Conservation (phyloP, 139 green algal genomes). For the Chlorella ohadii region DNA sequence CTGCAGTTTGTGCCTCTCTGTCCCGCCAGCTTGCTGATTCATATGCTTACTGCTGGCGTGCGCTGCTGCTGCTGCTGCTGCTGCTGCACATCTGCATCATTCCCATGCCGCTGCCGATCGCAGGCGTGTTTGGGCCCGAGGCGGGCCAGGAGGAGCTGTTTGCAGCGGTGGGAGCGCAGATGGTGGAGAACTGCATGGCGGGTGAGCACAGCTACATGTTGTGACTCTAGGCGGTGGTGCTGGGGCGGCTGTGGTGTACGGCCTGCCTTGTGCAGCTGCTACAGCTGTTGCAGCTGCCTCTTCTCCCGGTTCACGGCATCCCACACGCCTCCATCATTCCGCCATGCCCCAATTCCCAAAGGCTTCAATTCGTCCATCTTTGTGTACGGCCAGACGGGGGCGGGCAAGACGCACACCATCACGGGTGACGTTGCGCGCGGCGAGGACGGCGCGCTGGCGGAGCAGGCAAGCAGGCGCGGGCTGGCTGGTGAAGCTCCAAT, state of each 20-base stretch:
- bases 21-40: no score
- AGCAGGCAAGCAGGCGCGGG: neutral
- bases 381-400: constrained; percentile 75
- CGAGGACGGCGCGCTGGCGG: constrained; percentile 31
- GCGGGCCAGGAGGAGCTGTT: constrained; percentile 71
- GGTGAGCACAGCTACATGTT: constrained; percentile 1
- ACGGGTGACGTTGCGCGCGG: constrained; percentile 46
- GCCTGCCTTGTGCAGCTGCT: no score
- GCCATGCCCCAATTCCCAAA: neutral
- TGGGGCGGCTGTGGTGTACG: no score
- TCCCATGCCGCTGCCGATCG: no score
- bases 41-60: no score
- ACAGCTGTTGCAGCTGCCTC: neutral
- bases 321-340: no score
- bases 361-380: constrained; percentile 87
- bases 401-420: constrained; percentile 85
- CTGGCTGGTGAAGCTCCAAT: neutral
- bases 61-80: no score
- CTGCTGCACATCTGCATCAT: no score
- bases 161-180: constrained; percentile 64
- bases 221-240: no score
- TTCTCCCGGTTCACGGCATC: no score
- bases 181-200: constrained; percentile 78
- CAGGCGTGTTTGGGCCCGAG: constrained; percentile 52
- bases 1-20: no score